Evolutionary conservation across 75 land plant genomes (phyloP).

Genomic region (Picea glauca): DNA sequence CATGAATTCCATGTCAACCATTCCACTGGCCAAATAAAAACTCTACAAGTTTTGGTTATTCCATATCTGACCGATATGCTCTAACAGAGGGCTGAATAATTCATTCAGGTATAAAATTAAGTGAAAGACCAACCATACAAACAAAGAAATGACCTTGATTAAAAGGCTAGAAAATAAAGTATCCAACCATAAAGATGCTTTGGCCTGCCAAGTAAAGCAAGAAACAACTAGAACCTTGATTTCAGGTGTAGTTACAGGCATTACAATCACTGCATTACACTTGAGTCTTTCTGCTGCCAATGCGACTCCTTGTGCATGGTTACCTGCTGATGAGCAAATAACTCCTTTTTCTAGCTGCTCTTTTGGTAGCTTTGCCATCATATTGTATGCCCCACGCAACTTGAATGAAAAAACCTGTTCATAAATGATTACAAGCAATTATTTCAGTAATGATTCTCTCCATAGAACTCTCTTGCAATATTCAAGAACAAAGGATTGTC

Average conservation of each 20-base stretch:
- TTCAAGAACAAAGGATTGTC: too few relatives aligned
- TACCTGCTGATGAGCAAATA: constrained; percentile 59
- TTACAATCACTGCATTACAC: constrained; percentile 52
- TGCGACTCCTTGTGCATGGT: constrained; percentile 64
- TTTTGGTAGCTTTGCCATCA: constrained; percentile 51
- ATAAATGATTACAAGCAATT: too few relatives aligned
- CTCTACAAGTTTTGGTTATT: not conserved
- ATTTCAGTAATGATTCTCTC: too few relatives aligned
- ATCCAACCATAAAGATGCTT: not conserved
- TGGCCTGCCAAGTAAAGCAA: not conserved
- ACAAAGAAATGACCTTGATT: not conserved
- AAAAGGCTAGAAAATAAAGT: not conserved
- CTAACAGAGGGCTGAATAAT: not conserved
- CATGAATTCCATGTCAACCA: not conserved
- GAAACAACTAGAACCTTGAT: constrained; percentile 38
- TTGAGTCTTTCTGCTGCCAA: constrained; percentile 39
- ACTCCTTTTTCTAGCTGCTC: constrained; percentile 43
- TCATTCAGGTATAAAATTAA: not conserved
- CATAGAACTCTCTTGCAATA: too few relatives aligned
- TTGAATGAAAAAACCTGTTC: constrained; percentile 57
- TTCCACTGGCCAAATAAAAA: not conserved
- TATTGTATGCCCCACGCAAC: constrained; percentile 56
- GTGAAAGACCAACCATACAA: not conserved
- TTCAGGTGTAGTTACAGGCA: constrained; percentile 61
- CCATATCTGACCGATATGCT: not conserved